Conservation (phyloP, 192 early-diverging fungal genomes). For the Obelidium mucronatum region DNA sequence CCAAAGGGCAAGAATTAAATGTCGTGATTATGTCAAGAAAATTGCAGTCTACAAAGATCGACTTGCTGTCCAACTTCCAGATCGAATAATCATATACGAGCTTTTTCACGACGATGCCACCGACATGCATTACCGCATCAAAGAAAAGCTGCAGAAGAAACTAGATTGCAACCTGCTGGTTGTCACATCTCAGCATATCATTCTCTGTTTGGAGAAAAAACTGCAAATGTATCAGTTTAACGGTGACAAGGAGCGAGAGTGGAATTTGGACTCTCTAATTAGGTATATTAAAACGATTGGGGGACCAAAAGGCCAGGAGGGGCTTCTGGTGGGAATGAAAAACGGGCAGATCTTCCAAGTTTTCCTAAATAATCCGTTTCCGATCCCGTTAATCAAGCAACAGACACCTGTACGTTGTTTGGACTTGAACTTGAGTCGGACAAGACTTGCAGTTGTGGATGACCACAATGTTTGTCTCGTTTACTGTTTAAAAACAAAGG, state of each 20-base stretch:
- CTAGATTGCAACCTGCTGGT: slow-evolving; percentile 67
- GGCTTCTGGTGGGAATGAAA: slow-evolving; percentile 62
- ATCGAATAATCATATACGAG: slow-evolving; percentile 66
- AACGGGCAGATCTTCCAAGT: slow-evolving; percentile 61
- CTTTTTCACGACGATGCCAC: slow-evolving; percentile 60
- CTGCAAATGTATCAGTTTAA: slow-evolving; percentile 59
- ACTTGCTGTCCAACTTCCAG: slow-evolving; percentile 66
- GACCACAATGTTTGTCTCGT: slow-evolving; percentile 61
- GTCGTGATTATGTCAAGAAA: slow-evolving; percentile 68
- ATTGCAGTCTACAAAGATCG: slow-evolving; percentile 62
- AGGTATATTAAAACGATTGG: slow-evolving; percentile 66
- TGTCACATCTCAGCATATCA: slow-evolving; percentile 63
- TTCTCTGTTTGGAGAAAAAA: slow-evolving; percentile 59
- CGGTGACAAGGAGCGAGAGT: slow-evolving; percentile 64
- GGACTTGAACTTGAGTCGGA: slow-evolving; percentile 57
- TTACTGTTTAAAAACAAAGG: slow-evolving; percentile 58
- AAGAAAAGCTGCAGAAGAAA: slow-evolving; percentile 62
- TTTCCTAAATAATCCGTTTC: slow-evolving; percentile 66
- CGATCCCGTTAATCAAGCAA: slow-evolving; percentile 58
- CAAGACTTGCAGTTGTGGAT: slow-evolving; percentile 63
- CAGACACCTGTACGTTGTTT: slow-evolving; percentile 53
- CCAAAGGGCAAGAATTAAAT: slow-evolving; percentile 62
- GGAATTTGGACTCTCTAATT: slow-evolving; percentile 61
- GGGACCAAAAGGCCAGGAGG: slow-evolving; percentile 59
- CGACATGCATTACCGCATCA: slow-evolving; percentile 69